Evolutionary conservation across 148 eudicot species (phyloP).

Genomic region (Hydrangea macrophylla): DNA sequence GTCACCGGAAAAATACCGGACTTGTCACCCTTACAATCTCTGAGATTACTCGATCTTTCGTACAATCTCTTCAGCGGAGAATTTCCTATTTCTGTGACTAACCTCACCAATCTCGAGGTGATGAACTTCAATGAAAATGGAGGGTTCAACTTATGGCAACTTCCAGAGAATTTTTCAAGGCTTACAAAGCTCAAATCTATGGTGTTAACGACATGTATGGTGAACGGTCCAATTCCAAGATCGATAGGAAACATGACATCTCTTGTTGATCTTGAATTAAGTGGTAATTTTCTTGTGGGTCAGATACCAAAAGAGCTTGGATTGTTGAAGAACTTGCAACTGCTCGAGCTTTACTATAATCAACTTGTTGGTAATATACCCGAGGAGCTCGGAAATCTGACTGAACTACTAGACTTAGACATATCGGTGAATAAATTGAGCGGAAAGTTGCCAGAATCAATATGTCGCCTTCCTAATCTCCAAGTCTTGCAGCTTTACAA

Average conservation of each 20-base stretch:
- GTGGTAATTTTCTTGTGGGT: conserved; percentile 61
- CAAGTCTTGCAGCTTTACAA: conserved; percentile 68
- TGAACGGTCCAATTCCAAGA: conserved; percentile 52
- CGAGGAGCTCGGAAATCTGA: conserved; percentile 70
- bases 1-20: conserved; percentile 57
- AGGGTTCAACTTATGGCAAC: conserved; percentile 50
- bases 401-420: conserved; percentile 57
- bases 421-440: conserved; percentile 67
- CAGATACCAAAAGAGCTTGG: conserved; percentile 60
- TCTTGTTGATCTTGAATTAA: conserved; percentile 73
- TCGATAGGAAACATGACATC: conserved; percentile 73
- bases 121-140: conserved; percentile 62
- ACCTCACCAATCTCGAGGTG: conserved; percentile 52
- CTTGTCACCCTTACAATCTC: conserved; percentile 49
- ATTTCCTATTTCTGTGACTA: conserved; percentile 65
- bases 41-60: conserved; percentile 56
- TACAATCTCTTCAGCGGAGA: conserved; percentile 51
- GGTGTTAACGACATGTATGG: conserved; percentile 55
- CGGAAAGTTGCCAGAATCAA: conserved; percentile 53
- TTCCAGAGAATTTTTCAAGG: conserved; percentile 47
- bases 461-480: conserved; percentile 65
- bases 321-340: conserved; percentile 46
- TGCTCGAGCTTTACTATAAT: conserved; percentile 77
- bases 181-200: conserved; percentile 46
- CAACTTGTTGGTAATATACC: conserved; percentile 63